Percentiles rank a stretch among this genome's conserved stretches.
These are phyloP conservation scores for Penicillium mononematosum DNA, from an alignment of 495 filamentous ascomycete species.

Conservation along the genomic window DNA sequence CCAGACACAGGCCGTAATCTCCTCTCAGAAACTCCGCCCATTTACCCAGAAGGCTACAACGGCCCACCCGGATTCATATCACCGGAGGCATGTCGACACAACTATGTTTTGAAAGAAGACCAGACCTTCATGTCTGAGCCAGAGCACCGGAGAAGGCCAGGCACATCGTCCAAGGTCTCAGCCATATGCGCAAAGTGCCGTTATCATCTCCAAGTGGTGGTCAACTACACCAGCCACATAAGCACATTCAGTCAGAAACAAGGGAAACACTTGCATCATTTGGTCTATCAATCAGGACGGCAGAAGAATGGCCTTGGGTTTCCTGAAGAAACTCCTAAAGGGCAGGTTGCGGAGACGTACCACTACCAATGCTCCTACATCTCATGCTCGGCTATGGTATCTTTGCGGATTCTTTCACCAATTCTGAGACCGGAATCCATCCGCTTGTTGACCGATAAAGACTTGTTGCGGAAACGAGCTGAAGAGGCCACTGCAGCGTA, in stretches of 20 bases:
- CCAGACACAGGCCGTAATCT: conserved; percentile 50
- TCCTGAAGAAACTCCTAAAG: conserved; percentile 32
- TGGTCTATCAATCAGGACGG: conserved; percentile 41
- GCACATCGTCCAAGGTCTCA: conserved; percentile 49
- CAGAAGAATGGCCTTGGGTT: conserved; percentile 26
- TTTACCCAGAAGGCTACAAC: conserved; percentile 34
- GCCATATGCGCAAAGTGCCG: conserved; percentile 58
- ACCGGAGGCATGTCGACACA: conserved; percentile 53
- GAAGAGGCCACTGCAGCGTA: conserved; percentile 53
- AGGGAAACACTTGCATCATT: conserved; percentile 46
- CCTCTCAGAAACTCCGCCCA: conserved; percentile 52
- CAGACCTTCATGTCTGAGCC: conserved; percentile 49
- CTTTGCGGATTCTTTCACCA: conserved; percentile 54
- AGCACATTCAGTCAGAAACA: conserved; percentile 16
- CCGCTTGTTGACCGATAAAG: conserved; percentile 54
- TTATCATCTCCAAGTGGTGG: conserved; percentile 51
- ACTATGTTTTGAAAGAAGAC: conserved; percentile 51
- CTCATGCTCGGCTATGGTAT: conserved; percentile 54
- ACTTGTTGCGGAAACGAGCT: conserved; percentile 52
- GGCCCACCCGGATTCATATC: conserved; percentile 35
- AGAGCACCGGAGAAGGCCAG: conserved; percentile 36
- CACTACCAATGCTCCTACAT: conserved; percentile 60
- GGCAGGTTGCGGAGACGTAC: conserved; percentile 41
- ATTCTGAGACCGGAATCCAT: conserved; percentile 52
- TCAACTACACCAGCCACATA: conserved; percentile 39